Evolutionary conservation across 2,329 filamentous ascomycete species (phyloP), one percentile per base, ranked within the genome.

Genomic region (Ophiocordyceps polyrhachis-furcata): DNA sequence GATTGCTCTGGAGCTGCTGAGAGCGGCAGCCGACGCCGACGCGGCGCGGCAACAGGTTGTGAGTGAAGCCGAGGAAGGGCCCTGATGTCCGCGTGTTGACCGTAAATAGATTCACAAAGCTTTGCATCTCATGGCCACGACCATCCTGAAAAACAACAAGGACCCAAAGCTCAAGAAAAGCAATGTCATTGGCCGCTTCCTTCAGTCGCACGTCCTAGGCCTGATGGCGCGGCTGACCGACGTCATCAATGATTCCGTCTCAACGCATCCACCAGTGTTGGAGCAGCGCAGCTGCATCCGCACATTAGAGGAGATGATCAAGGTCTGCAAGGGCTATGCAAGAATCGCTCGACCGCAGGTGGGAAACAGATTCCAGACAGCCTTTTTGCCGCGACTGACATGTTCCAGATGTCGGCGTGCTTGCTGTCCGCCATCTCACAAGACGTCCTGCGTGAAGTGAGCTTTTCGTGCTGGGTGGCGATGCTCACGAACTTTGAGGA

Each of bases 301-400:
- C 50, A 88, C 85, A 5, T 81, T 98, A 56, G 83, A 86, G 52
- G 85, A 93, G 57, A 83, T 98, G 74, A 81, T 95, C 43, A 76
- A 69, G 45, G 68, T 93, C 43, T 83, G 84, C 41, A 81, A 78
- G 53, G 70, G 70, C 2, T 79, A 83, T 55, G 76, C 88, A 29
- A 80, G 78, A 48, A 78, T 81, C 52, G 91, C 85, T 43, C 69
- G 94, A 38, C 89, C 91, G 20, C 89, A 95, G 67, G 83, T 86
- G 61, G 52, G 69, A 61, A 17, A 8, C 5, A 12, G 35, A 11
- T 14, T 1, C 11, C 42, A 20, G 7, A 37, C 1, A 15, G 13
- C 15, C 9, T 19, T 9, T 12, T 12, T n/a, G 5, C 17, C 23
- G 20, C 40, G 20, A n/a, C 17, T 44, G 31, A 44, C 19, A 11